phyloP scores from a whole-genome alignment of 2,329 filamentous ascomycete species.

The Huntiella decipiens region DNA sequence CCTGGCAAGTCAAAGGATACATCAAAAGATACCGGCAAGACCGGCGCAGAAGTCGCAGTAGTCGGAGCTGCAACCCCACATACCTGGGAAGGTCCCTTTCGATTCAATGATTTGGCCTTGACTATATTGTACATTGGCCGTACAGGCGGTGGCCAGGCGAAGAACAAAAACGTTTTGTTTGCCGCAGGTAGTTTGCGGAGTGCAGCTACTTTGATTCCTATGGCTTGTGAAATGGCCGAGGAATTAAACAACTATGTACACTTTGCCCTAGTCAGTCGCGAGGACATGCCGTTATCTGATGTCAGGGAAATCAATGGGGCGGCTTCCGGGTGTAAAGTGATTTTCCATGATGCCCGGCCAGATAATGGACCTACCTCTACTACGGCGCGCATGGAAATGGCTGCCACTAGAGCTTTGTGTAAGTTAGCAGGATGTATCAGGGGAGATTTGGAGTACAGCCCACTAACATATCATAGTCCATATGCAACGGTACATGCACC shows the following conservation, averaged over 20 bases:
- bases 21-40: conserved; percentile 6
- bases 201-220: conserved; percentile 50
- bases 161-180: conserved; percentile 60
- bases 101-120: conserved; percentile 43
- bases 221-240: conserved; percentile 71
- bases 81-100: conserved; percentile 50
- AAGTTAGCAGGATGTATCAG: conserved; percentile 15
- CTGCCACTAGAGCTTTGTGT: conserved; percentile 45
- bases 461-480: conserved; percentile 28
- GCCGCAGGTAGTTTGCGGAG: conserved; percentile 57
- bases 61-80: background rate
- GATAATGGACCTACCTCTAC: conserved; percentile 54
- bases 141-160: conserved; percentile 29
- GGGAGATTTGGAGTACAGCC: background rate
- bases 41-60: background rate
- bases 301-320: conserved; percentile 64
- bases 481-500: conserved; percentile 54
- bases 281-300: conserved; percentile 47
- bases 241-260: conserved; percentile 58
- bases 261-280: conserved; percentile 58
- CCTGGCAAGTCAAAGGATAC: background rate
- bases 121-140: conserved; percentile 41
- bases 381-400: conserved; percentile 46
- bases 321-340: conserved; percentile 47
- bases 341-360: conserved; percentile 52